Conservation (phyloP, 208 protist species). For the Trypanosoma melophagium region DNA sequence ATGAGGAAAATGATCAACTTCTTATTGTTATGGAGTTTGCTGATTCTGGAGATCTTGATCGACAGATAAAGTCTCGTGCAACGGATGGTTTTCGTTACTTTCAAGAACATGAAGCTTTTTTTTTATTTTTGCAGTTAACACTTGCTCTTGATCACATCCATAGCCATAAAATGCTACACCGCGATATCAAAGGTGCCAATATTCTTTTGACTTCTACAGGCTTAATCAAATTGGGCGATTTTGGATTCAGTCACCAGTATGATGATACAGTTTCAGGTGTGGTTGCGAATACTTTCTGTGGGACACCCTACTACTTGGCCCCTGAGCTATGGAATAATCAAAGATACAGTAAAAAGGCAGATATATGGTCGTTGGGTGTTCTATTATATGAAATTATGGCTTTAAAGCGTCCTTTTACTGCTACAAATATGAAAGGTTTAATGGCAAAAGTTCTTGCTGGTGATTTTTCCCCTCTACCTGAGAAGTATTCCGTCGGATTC, state of each 20-base stretch:
- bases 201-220: constrained; percentile 85
- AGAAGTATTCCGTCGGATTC: constrained; percentile 63
- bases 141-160: constrained; percentile 90
- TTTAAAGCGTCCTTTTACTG: constrained; percentile 74
- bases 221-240: constrained; percentile 90
- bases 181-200: constrained; percentile 91
- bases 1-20: constrained; percentile 75
- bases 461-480: constrained; percentile 63
- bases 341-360: constrained; percentile 86
- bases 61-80: constrained; percentile 71
- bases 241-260: constrained; percentile 90
- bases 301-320: constrained; percentile 80
- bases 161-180: constrained; percentile 86
- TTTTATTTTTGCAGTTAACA: constrained; percentile 86
- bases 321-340: constrained; percentile 91
- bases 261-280: constrained; percentile 88
- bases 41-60: constrained; percentile 82
- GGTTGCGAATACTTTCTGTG: constrained; percentile 81
- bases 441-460: constrained; percentile 79
- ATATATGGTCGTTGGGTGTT: constrained; percentile 81
- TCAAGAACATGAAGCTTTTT: constrained; percentile 84
- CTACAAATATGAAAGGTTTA: constrained; percentile 80
- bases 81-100: constrained; percentile 63
- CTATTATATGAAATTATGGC: constrained; percentile 82
- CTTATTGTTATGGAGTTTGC: constrained; percentile 90